Conservation (phyloP, 441 rosid genomes). For the Mallotus japonicus region DNA sequence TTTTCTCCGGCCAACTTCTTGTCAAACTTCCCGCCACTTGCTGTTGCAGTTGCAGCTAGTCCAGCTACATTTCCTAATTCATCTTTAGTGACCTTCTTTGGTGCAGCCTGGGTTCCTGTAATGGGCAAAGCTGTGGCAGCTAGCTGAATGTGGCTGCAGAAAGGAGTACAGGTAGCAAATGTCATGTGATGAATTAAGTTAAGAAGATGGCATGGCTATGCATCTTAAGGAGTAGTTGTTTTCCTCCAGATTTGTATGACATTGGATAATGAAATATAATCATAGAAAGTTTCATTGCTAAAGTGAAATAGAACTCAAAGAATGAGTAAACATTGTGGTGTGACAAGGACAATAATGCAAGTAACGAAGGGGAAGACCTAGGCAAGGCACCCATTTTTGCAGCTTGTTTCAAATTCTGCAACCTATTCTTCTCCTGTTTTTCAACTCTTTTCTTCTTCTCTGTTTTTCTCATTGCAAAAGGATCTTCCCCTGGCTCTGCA, state of each 20-base stretch:
- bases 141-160: slow-evolving; percentile 79
- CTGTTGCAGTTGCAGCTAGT: slow-evolving; percentile 83
- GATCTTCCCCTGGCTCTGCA: slow-evolving; percentile 84
- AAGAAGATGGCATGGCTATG: background rate
- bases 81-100: slow-evolving; percentile 68
- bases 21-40: slow-evolving; percentile 95
- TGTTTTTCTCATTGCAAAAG: slow-evolving; percentile 72
- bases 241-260: too few relatives aligned
- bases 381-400: slow-evolving; percentile 83
- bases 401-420: slow-evolving; percentile 75
- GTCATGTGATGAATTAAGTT: background rate
- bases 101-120: slow-evolving; percentile 66
- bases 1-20: slow-evolving; percentile 81
- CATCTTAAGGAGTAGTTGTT: too few relatives aligned
- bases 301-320: too few relatives aligned
- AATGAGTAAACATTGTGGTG: too few relatives aligned
- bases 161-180: slow-evolving; percentile 19
- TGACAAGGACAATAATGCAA: too few relatives aligned
- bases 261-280: too few relatives aligned
- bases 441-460: slow-evolving; percentile 80
- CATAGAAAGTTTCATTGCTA: too few relatives aligned
- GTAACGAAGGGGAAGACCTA: slow-evolving; percentile 45
- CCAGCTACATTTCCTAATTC: slow-evolving; percentile 85
- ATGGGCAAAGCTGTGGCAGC: slow-evolving; percentile 88
- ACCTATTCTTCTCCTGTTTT: slow-evolving; percentile 69